Evolutionary conservation across 495 filamentous ascomycete species (phyloP).

Genomic region (Xylaria castorea): DNA sequence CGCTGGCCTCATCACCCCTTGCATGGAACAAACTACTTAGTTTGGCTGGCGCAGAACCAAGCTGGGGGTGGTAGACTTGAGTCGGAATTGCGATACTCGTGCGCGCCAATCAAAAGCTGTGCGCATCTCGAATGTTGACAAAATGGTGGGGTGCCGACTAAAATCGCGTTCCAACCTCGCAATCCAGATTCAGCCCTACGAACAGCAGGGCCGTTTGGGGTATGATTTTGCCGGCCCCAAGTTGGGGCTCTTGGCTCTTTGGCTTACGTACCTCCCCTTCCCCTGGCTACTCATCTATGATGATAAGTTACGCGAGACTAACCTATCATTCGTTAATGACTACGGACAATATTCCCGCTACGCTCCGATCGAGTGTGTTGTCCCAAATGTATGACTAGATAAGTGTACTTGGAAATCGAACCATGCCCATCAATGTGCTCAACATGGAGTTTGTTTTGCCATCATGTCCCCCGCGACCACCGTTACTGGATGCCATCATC

Average conservation of each 20-base stretch:
- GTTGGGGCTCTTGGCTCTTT: constrained; percentile 16
- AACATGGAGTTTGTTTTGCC: neutral
- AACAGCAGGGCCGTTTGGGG: constrained; percentile 16
- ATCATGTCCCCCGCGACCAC: neutral
- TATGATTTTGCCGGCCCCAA: constrained; percentile 11
- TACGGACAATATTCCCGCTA: neutral
- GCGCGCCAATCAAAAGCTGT: constrained; percentile 32
- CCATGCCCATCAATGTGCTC: neutral
- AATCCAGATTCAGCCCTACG: constrained; percentile 31
- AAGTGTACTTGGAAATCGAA: neutral
- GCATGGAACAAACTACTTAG: neutral
- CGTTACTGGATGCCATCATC: neutral
- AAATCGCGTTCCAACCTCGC: constrained; percentile 24
- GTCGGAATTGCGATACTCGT: neutral
- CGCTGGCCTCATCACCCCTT: neutral
- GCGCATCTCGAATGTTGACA: constrained; percentile 26
- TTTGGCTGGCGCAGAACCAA: neutral
- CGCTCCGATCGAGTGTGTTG: neutral
- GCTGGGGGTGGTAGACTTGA: neutral
- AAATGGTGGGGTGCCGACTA: constrained; percentile 28
- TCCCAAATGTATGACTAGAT: neutral
- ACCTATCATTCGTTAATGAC: neutral
- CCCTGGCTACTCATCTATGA: neutral
- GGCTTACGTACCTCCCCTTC: neutral
- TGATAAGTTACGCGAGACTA: neutral